Percentiles rank a stretch among this genome's conserved stretches.
phyloP scores from a whole-genome alignment of 495 filamentous ascomycete species.

The Geoglossum glabrum region DNA sequence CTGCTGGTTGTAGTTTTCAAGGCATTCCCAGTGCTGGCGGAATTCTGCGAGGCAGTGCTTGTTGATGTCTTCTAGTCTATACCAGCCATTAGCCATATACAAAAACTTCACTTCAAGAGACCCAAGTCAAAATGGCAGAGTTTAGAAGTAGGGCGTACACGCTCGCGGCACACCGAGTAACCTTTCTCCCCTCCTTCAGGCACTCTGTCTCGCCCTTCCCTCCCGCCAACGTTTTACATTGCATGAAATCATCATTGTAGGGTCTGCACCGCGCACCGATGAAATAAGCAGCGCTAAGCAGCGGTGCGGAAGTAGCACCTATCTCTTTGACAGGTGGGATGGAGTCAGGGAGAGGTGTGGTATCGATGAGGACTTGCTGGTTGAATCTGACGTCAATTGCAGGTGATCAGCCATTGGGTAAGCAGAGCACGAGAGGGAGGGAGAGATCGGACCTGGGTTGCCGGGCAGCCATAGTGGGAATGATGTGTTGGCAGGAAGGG shows the following conservation, averaged over 20 bases:
- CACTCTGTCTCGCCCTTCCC: constrained; percentile 86
- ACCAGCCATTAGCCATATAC: neutral
- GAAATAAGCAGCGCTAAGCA: constrained; percentile 85
- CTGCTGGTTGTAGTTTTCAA: constrained; percentile 94
- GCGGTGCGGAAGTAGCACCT: constrained; percentile 74
- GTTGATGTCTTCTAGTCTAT: constrained; percentile 84
- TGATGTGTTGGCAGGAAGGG: constrained; percentile 4
- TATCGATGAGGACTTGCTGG: constrained; percentile 81
- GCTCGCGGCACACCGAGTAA: constrained; percentile 86
- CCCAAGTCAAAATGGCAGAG: neutral
- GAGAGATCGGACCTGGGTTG: constrained; percentile 17
- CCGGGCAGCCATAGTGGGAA: constrained; percentile 18
- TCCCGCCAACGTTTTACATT: constrained; percentile 83
- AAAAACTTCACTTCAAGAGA: neutral
- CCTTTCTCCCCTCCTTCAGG: constrained; percentile 85
- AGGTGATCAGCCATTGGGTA: neutral
- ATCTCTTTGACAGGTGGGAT: constrained; percentile 86
- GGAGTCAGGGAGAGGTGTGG: constrained; percentile 75
- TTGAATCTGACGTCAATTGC: constrained; percentile 51
- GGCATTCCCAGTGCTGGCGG: constrained; percentile 77
- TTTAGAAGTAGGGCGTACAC: constrained; percentile 44
- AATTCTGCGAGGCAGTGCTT: constrained; percentile 82
- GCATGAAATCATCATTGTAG: constrained; percentile 98
- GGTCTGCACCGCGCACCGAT: constrained; percentile 86
- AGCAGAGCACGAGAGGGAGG: neutral